phyloP scores from a whole-genome alignment of 208 protist species.

The Leishmania martiniquensis region DNA sequence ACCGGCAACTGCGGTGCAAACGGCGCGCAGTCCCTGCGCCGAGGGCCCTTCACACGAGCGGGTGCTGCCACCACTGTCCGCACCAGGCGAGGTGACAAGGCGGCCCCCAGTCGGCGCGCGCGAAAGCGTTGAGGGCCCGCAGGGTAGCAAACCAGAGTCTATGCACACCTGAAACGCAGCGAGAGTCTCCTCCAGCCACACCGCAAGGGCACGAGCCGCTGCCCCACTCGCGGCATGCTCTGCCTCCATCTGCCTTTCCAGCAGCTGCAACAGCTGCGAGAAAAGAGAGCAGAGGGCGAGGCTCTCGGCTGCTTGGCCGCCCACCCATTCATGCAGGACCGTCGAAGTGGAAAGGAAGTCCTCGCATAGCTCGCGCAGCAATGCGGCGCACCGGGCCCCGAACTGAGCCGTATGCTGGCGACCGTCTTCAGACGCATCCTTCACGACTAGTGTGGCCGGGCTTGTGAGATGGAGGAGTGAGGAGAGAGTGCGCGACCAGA shows the following conservation, averaged over 20 bases:
- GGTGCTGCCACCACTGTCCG: not conserved
- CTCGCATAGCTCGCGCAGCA: slow-evolving; percentile 29
- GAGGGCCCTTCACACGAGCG: slow-evolving; percentile 13
- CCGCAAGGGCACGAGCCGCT: not conserved
- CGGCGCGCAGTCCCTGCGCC: slow-evolving; percentile 2
- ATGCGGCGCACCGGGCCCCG: not conserved
- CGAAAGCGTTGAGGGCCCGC: slow-evolving; percentile 3
- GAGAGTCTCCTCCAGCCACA: slow-evolving; percentile 18
- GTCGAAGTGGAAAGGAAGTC: slow-evolving; percentile 1
- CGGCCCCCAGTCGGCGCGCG: not conserved
- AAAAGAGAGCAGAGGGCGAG: slow-evolving; percentile 16
- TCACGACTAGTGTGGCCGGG: not conserved
- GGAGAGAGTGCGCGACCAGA: slow-evolving; percentile 14
- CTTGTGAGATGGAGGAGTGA: slow-evolving; percentile 13
- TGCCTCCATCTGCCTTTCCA: not conserved
- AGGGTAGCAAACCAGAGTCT: slow-evolving; percentile 15
- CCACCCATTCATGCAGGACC: slow-evolving; percentile 24
- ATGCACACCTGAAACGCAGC: slow-evolving; percentile 16
- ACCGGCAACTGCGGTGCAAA: slow-evolving; percentile 1
- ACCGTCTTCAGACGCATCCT: not conserved
- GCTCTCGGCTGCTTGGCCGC: slow-evolving; percentile 9
- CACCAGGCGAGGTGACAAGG: not conserved
- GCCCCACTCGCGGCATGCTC: slow-evolving; percentile 2
- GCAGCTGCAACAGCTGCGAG: slow-evolving; percentile 2
- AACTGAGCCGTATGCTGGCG: not conserved